Base-by-base conservation (phyloP, 306 rosid genomes). In the Gastrolobium villosum region DNA sequence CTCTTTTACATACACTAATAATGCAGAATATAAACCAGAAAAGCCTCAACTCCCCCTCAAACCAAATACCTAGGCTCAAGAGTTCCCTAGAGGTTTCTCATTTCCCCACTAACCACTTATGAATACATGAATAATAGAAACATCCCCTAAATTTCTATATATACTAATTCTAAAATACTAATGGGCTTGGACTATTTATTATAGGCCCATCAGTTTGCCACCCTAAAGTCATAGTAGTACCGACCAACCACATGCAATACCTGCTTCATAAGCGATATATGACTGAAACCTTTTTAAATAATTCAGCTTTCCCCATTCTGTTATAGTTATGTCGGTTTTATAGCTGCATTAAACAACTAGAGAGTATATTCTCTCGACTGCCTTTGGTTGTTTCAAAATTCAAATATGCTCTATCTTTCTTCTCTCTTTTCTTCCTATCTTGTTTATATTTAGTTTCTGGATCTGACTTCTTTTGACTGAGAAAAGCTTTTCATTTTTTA, bases 311-410 rank as follows among this genome's bases (percentile, higher is more conserved):
- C 44, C 4, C 26, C 28, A 32, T 34, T 30, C 35, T 68, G 69
- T 35, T 34, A 20, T 44, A 44, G 32, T 32, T 32, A 11, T 53
- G 13, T 53, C 50, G 10, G 49, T 66, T 10, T 32, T 6, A 11
- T 64, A 6, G 20, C 11, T 34, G 41, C 82, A 64, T 64, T 34
- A 37, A 50, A 79, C 61, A 8, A 56, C 68, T 45, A n/a, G 66
- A n/a, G 66, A 65, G 3, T 53, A 10, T 39, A 34, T 52, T 13
- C 10, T 53, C n/a, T 39, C 4, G 10, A 8, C n/a, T 59, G 63
- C 15, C 72, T 79, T 45, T 32, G 39, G 26, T 59, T 74, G 48
- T 44, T 32, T n/a, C 35, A 36, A 39, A 74, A 20, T 15, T 71
- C 37, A 36, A 39, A 74, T 44, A 11, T 48, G n/a, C 1, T 10